Percentiles rank a stretch among this genome's conserved stretches.
These are phyloP conservation scores for Leptographium galeiforme DNA, from an alignment of 2,329 filamentous ascomycete species.

Conservation along the genomic window DNA sequence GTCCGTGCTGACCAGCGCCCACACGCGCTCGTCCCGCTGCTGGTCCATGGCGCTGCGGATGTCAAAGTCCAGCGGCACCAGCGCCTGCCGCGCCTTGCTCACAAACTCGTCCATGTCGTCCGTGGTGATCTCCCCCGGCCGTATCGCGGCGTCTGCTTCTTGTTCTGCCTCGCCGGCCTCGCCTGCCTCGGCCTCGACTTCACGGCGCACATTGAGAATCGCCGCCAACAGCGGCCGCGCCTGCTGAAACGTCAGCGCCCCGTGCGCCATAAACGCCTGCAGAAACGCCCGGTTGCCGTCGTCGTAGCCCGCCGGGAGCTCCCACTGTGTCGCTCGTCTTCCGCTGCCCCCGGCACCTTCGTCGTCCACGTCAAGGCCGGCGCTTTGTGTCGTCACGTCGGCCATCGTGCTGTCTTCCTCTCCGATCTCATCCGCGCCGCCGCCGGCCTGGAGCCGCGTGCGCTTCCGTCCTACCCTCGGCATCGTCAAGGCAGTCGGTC, in stretches of 20 bases:
- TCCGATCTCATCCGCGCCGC: background rate
- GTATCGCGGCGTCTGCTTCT: conserved; percentile 22
- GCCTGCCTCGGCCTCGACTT: conserved; percentile 31
- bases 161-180: conserved; percentile 4
- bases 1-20: conserved; percentile 75
- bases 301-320: conserved; percentile 24
- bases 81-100: conserved; percentile 52
- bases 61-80: conserved; percentile 76
- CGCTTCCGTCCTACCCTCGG: conserved; percentile 4
- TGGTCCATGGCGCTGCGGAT: conserved; percentile 68
- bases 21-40: conserved; percentile 43
- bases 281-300: conserved; percentile 77
- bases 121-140: conserved; percentile 49
- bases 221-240: conserved; percentile 61
- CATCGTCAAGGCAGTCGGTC: background rate
- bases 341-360: background rate
- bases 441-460: background rate
- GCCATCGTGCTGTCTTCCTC: background rate
- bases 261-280: conserved; percentile 71
- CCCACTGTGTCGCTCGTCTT: background rate
- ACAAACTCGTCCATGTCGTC: conserved; percentile 59
- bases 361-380: background rate
- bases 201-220: conserved; percentile 45
- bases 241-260: conserved; percentile 62
- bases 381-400: background rate